Evolutionary conservation across 495 filamentous ascomycete species (phyloP), one percentile per base, ranked within the genome.

Genomic region (Xanthoparmelia taractica): DNA sequence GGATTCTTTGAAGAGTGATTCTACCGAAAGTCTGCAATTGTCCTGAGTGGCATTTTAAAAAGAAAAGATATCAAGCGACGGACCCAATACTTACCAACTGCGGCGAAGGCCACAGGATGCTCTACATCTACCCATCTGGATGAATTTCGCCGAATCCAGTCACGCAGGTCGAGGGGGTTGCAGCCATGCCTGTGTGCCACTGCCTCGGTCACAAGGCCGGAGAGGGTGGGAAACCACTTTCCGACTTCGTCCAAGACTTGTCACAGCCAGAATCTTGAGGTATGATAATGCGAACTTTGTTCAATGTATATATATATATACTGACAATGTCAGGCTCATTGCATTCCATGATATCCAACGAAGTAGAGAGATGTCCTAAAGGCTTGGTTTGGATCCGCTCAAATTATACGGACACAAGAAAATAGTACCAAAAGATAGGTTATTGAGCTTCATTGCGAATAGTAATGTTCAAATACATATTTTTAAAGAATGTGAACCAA

Each of bases 1-100:
- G 83, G 80, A 8, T 85, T 85, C 71, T 85, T 79, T 43, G 76
- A 79, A 62, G 36, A 65, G 31, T 69, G 58, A 69, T 45, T 29
- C 1, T 15, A 4, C 11, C 10, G 11, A 17, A 48, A 48, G 12
- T 2, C 12, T 48, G 11, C 4, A 48, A 50, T 15, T 11, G 23
- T 13, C 12, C 13, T 5, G 13, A 7, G n/a, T n/a, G n/a, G n/a
- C n/a, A n/a, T n/a, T n/a, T n/a, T n/a, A n/a, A n/a, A n/a, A n/a
- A n/a, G n/a, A n/a, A n/a, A n/a, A n/a, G n/a, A n/a, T n/a, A 54
- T 7, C 4, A 8, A 31, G 1, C 25, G 34, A 36, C 34, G 4
- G 34, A 36, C 10, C 34, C 10, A 10, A 25, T 3, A 5, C 4
- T 17, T 20, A n/a, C 15, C 48, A 52, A 18, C 48, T 25, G 29